These are phyloP conservation scores for Hemileccinum rubropunctum DNA, from an alignment of 768 basidiomycete genomes.

Conservation along the genomic window DNA sequence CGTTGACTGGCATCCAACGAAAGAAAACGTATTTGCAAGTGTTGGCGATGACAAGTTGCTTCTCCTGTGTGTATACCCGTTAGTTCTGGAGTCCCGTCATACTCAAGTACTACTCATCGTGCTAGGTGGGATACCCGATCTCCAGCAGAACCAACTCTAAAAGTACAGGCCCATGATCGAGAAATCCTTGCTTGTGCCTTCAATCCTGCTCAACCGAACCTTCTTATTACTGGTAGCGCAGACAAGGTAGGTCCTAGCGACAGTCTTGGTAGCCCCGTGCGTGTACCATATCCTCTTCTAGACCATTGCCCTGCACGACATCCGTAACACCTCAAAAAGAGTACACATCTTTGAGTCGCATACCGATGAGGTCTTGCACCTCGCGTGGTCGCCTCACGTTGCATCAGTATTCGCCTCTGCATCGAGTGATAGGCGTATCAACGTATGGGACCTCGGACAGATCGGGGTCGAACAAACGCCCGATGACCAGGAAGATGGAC, in stretches of 20 bases:
- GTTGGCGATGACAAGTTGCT: constrained; percentile 96
- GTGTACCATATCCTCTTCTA: constrained; percentile 29
- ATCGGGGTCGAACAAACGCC: constrained; percentile 97
- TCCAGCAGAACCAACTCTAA: constrained; percentile 60
- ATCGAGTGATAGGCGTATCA: constrained; percentile 88
- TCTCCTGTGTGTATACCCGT: constrained; percentile 65
- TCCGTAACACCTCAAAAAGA: constrained; percentile 67
- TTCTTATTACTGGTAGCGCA: constrained; percentile 87
- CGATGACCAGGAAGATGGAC: constrained; percentile 97
- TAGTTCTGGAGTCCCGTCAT: neutral
- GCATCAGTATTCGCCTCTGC: constrained; percentile 93
- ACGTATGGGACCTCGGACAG: constrained; percentile 89
- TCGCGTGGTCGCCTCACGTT: constrained; percentile 94
- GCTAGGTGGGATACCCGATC: constrained; percentile 90
- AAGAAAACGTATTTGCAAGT: constrained; percentile 86
- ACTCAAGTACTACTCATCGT: constrained; percentile 4
- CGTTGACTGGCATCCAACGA: constrained; percentile 89
- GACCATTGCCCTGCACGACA: constrained; percentile 89
- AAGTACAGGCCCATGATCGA: constrained; percentile 82
- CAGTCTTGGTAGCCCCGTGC: neutral
- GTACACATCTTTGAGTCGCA: constrained; percentile 92
- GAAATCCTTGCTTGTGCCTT: constrained; percentile 92
- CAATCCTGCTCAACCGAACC: constrained; percentile 74
- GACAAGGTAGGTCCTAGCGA: constrained; percentile 65
- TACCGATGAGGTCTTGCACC: constrained; percentile 89